Conservation (phyloP, 2,329 filamentous ascomycete species). For the Paraconiothyrium sp. region DNA sequence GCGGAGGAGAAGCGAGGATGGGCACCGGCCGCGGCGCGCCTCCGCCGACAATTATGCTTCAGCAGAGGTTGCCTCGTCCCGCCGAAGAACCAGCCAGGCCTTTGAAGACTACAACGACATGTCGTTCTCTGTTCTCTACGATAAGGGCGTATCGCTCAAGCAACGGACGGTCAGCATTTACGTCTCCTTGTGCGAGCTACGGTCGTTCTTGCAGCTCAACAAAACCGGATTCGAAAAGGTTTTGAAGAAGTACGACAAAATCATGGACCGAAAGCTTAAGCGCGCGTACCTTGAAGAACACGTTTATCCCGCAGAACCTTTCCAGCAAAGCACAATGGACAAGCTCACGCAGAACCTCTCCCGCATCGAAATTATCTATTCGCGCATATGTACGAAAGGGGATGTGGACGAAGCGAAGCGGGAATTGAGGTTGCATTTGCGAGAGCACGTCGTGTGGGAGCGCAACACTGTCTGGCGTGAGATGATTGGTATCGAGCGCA, state of each 20-base stretch:
- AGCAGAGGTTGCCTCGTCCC: constrained; percentile 66
- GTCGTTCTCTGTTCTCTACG: constrained; percentile 73
- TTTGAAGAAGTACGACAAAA: constrained; percentile 99
- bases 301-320: constrained; percentile 83
- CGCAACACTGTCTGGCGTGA: constrained; percentile 98
- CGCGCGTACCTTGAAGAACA: constrained; percentile 76
- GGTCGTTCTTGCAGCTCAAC: constrained; percentile 95
- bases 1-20: constrained; percentile 51
- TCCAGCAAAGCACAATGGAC: constrained; percentile 76
- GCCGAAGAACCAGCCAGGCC: constrained; percentile 70
- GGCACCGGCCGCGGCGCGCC: constrained; percentile 32
- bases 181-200: constrained; percentile 92
- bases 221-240: constrained; percentile 96
- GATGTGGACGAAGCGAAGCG: constrained; percentile 80
- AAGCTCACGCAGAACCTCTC: constrained; percentile 75
- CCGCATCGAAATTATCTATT: constrained; percentile 81
- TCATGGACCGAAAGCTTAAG: constrained; percentile 82
- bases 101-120: constrained; percentile 85
- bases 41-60: constrained; percentile 68
- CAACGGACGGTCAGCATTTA: constrained; percentile 89
- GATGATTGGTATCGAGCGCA: constrained; percentile 96
- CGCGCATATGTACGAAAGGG: constrained; percentile 81
- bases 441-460: constrained; percentile 99
- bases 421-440: constrained; percentile 86
- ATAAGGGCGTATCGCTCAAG: constrained; percentile 84